Conservation (phyloP, 106 monocot species). For the Dioscorea zingiberensis region DNA sequence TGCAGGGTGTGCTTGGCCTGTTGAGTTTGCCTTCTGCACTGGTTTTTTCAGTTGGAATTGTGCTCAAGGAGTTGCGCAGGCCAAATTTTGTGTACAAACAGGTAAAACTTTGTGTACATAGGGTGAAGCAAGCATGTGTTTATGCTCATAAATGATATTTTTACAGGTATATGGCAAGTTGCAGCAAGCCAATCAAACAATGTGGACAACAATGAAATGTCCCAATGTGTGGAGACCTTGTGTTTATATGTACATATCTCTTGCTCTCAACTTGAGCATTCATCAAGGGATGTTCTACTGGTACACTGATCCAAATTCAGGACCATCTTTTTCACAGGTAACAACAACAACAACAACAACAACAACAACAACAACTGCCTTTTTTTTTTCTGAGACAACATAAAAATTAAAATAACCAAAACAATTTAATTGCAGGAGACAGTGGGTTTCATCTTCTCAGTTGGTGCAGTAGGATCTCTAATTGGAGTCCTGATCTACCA, state of each 20-base stretch:
- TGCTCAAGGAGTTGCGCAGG: slow-evolving; percentile 14
- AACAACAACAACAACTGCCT: background rate
- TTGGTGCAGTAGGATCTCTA: slow-evolving; percentile 67
- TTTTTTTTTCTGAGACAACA: background rate
- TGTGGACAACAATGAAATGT: slow-evolving; percentile 20
- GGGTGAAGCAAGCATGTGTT: too few relatives aligned
- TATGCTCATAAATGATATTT: too few relatives aligned
- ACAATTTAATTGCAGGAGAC: slow-evolving; percentile 15
- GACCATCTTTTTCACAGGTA: slow-evolving; percentile 29
- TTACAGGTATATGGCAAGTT: slow-evolving; percentile 14
- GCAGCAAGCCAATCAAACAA: slow-evolving; percentile 8
- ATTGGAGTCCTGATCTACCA: slow-evolving; percentile 80
- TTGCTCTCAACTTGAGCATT: slow-evolving; percentile 11
- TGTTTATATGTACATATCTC: slow-evolving; percentile 13
- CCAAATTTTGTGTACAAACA: slow-evolving; percentile 17
- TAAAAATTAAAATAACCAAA: too few relatives aligned
- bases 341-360: background rate
- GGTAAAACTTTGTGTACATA: too few relatives aligned
- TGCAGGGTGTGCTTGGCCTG: slow-evolving; percentile 20
- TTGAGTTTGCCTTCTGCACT: slow-evolving; percentile 11
- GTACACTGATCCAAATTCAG: slow-evolving; percentile 24
- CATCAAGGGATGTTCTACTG: slow-evolving; percentile 28
- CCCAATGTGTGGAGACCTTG: slow-evolving; percentile 21
- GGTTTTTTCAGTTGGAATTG: slow-evolving; percentile 17
- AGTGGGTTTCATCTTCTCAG: slow-evolving; percentile 46